A percentile compares a stretch with the other conserved stretches of the same genome.
phyloP scores from a whole-genome alignment of 352 stramenopile species.

The Blastocystis hominis region DNA sequence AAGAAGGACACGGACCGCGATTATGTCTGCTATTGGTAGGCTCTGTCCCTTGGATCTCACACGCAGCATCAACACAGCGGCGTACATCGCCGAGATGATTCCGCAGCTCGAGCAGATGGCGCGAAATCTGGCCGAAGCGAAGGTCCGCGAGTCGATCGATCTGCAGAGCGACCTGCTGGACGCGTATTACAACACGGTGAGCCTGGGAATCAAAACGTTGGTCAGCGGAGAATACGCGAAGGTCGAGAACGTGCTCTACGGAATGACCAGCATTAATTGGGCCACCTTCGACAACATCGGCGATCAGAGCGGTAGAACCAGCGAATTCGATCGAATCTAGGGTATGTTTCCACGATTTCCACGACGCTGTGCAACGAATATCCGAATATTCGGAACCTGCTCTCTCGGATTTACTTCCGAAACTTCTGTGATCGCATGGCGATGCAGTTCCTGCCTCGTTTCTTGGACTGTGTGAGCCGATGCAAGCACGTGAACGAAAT shows the following conservation, averaged over 20 bases:
- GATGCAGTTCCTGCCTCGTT: conserved; percentile 72
- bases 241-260: conserved; percentile 76
- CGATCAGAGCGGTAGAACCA: conserved; percentile 73
- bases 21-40: background rate
- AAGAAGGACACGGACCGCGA: background rate
- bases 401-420: conserved; percentile 83
- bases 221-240: conserved; percentile 80
- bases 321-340: background rate
- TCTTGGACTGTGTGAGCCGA: conserved; percentile 9
- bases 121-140: conserved; percentile 82
- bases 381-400: conserved; percentile 75
- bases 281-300: conserved; percentile 81
- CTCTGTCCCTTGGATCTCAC: background rate
- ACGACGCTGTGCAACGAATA: conserved; percentile 81
- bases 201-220: conserved; percentile 83
- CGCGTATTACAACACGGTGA: conserved; percentile 84
- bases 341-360: conserved; percentile 83
- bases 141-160: conserved; percentile 81
- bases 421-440: conserved; percentile 97
- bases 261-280: conserved; percentile 84
- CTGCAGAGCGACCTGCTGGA: conserved; percentile 80
- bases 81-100: conserved; percentile 92
- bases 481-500: conserved; percentile 80
- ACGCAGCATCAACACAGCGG: conserved; percentile 82
- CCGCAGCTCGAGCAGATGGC: conserved; percentile 90